Percentiles rank a stretch among this genome's conserved stretches.
Conservation (phyloP, 225 moss, liverwort and hornwort genomes). For the Physcomitrellopsis africana region DNA sequence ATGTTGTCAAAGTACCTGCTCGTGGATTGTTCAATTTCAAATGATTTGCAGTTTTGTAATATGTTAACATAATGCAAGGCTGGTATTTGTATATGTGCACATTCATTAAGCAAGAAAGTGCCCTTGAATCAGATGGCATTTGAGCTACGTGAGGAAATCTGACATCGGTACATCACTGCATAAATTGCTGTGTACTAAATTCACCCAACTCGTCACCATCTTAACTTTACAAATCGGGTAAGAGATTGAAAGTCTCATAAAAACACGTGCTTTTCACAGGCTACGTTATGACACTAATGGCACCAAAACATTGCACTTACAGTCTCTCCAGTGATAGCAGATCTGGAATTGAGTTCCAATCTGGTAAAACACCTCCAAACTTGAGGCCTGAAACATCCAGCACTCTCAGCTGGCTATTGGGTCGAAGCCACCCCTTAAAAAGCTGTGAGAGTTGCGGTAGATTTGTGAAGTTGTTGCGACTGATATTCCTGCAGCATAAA, state of each 20-base stretch:
- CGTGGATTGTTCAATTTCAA: not conserved
- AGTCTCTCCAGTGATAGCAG: slow-evolving; percentile 22
- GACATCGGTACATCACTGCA: no score
- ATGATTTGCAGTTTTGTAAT: not conserved
- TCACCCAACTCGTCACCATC: no score
- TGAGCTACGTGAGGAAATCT: no score
- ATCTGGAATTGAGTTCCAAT: slow-evolving; percentile 21
- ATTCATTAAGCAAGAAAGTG: no score
- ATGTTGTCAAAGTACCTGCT: slow-evolving; percentile 36
- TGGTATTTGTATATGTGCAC: no score
- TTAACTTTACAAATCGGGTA: no score
- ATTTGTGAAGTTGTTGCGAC: slow-evolving; percentile 26
- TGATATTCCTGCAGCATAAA: slow-evolving; percentile 40
- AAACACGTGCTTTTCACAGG: not conserved
- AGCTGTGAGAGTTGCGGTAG: slow-evolving; percentile 29
- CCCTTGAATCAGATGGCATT: no score
- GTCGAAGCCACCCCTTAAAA: slow-evolving; percentile 28
- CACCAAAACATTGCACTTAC: slow-evolving; percentile 21
- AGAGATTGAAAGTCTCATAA: no score
- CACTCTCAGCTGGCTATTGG: slow-evolving; percentile 20
- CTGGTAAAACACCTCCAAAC: slow-evolving; percentile 29
- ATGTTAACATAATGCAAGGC: not conserved
- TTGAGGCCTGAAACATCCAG: slow-evolving; percentile 45
- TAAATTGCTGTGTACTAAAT: no score
- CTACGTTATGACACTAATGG: not conserved